Conservation (phyloP, 139 green algal genomes). For the Tetratostichococcus sp. region DNA sequence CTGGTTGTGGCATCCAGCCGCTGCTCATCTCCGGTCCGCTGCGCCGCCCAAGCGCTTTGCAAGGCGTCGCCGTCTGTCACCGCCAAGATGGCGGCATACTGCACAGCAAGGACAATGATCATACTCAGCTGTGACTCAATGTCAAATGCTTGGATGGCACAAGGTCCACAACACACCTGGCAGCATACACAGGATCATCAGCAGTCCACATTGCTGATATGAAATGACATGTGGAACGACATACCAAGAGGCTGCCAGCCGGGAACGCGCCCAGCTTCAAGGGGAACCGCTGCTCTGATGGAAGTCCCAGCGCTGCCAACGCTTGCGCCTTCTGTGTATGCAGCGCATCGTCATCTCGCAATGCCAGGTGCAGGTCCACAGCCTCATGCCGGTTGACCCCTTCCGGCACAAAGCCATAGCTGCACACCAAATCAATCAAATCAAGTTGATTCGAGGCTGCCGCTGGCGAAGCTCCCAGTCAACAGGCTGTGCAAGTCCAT, state of each 20-base stretch:
- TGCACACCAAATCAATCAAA: constrained; percentile 55
- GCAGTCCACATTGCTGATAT: too few species aligned
- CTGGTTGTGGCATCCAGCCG: constrained; percentile 9
- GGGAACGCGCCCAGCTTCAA: constrained; percentile 38
- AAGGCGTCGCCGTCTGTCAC: neutral
- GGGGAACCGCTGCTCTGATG: constrained; percentile 27
- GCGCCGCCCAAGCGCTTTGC: constrained; percentile 5
- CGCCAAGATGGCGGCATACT: constrained; percentile 12
- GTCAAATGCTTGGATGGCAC: too few species aligned
- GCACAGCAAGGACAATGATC: constrained; percentile 3
- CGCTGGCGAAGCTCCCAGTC: too few species aligned
- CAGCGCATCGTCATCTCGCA: constrained; percentile 11
- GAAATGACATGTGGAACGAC: too few species aligned
- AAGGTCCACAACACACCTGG: too few species aligned
- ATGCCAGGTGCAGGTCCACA: constrained; percentile 27
- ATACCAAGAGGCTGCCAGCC: constrained; percentile 29
- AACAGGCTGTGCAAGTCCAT: too few species aligned
- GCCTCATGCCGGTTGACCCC: constrained; percentile 54
- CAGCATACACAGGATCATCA: too few species aligned
- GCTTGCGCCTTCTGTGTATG: constrained; percentile 33
- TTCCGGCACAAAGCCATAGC: constrained; percentile 61
- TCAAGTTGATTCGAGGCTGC: too few species aligned
- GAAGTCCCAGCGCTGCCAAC: constrained; percentile 15
- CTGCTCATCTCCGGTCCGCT: neutral
- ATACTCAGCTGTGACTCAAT: too few species aligned